phyloP scores from a whole-genome alignment of 2,329 filamentous ascomycete genomes.

The Cercospora citrullina region DNA sequence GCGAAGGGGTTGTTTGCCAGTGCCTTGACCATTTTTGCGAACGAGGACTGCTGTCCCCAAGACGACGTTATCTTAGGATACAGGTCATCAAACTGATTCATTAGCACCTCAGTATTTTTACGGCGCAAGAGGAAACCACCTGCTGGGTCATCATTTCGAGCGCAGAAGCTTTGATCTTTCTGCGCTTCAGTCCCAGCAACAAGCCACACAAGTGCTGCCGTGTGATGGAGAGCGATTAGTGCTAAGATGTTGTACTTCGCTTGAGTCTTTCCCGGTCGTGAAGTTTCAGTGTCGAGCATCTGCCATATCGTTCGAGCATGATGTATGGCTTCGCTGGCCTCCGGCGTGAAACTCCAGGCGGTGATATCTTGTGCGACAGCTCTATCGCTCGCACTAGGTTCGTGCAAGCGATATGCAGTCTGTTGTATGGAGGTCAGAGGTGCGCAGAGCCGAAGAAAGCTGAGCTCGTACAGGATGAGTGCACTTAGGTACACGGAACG shows the following conservation, averaged over 20 bases:
- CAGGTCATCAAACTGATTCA: not conserved
- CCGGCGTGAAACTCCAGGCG: not conserved
- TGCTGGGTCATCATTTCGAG: not conserved
- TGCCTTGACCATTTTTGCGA: not conserved
- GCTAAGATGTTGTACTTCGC: constrained; percentile 4
- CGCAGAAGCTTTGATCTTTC: not conserved
- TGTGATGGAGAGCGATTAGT: not conserved
- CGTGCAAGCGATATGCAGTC: not conserved
- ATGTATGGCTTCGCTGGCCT: not conserved
- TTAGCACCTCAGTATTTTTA: not conserved
- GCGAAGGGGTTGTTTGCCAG: not conserved
- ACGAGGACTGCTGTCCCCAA: not conserved
- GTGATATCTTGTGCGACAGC: not conserved
- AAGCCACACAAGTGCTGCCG: not conserved
- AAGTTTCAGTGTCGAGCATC: constrained; percentile 1
- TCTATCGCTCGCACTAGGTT: not conserved
- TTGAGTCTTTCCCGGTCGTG: not conserved
- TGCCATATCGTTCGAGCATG: not conserved
- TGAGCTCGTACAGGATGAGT: not conserved
- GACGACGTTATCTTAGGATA: not conserved
- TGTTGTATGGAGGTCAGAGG: not conserved
- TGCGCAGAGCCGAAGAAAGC: not conserved
- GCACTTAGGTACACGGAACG: not conserved
- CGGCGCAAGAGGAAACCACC: not conserved
- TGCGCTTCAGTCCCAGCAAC: not conserved